These are phyloP conservation scores for Globisporangium splendens DNA, from an alignment of 352 stramenopile species.

Conservation along the genomic window DNA sequence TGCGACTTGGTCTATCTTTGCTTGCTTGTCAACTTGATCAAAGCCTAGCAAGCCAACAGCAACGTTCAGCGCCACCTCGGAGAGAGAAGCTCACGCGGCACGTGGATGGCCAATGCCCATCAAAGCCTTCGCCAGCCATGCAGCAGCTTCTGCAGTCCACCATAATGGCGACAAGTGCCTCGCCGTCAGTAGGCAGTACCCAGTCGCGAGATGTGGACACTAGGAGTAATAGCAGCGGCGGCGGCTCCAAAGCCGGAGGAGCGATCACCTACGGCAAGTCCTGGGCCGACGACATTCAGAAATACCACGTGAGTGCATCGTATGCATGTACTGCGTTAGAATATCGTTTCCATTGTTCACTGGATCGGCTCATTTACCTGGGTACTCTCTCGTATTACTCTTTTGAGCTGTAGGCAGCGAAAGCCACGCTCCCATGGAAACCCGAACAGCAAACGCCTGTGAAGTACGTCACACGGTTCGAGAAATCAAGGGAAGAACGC, in stretches of 20 bases:
- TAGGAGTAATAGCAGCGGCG: background rate
- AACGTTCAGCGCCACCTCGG: too few species aligned
- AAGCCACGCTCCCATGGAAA: constrained; percentile 53
- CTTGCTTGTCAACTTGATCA: too few species aligned
- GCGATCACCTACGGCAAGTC: constrained; percentile 29
- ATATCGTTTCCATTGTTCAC: too few species aligned
- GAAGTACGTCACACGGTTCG: constrained; percentile 63
- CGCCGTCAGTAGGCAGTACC: background rate
- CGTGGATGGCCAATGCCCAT: too few species aligned
- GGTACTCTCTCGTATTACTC: background rate
- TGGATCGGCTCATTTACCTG: too few species aligned
- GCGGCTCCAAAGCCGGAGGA: background rate
- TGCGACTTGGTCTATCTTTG: background rate
- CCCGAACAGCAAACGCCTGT: constrained; percentile 49
- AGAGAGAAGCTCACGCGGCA: too few species aligned
- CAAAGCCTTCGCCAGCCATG: background rate
- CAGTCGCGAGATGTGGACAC: background rate
- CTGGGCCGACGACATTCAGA: constrained; percentile 57
- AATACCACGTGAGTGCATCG: constrained; percentile 37
- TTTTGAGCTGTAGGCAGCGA: constrained; percentile 34
- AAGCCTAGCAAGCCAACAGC: too few species aligned
- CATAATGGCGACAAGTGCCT: background rate
- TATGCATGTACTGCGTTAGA: background rate
- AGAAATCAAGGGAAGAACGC: constrained; percentile 65
- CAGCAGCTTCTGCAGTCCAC: background rate